Conservation (phyloP, 2,329 filamentous ascomycete species). For the Lecanicillium sp. region DNA sequence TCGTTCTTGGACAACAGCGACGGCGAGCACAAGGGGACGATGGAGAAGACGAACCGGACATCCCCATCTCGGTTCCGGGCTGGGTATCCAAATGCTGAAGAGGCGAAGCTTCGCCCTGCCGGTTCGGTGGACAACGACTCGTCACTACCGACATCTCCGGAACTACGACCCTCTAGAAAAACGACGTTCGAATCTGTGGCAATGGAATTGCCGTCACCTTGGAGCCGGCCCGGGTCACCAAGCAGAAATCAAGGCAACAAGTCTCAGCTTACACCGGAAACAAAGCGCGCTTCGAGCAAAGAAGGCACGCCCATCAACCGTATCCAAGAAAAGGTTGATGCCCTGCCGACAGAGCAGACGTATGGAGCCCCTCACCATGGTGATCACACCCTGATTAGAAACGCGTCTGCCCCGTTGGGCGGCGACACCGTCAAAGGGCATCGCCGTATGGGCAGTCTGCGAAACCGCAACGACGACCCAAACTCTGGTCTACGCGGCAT, state of each 20-base stretch:
- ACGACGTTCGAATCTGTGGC: conserved; percentile 51
- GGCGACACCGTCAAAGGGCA: conserved; percentile 45
- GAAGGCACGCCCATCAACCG: background rate
- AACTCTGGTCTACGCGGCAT: conserved; percentile 50
- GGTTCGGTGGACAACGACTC: conserved; percentile 39
- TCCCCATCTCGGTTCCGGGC: conserved; percentile 23
- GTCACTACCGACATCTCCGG: conserved; percentile 47
- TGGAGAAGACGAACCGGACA: conserved; percentile 18
- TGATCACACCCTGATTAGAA: conserved; percentile 20
- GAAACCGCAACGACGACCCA: conserved; percentile 30
- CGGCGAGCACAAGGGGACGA: conserved; percentile 27
- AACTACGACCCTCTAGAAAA: conserved; percentile 41
- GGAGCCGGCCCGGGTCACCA: conserved; percentile 59
- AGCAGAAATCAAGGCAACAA: conserved; percentile 29
- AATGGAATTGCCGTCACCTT: conserved; percentile 56
- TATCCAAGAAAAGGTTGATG: conserved; percentile 43
- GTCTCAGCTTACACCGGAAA: background rate
- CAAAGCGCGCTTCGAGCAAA: background rate
- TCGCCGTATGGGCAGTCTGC: conserved; percentile 44
- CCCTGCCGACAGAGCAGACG: conserved; percentile 13
- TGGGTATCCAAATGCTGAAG: conserved; percentile 43
- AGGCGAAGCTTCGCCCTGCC: conserved; percentile 33
- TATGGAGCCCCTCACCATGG: conserved; percentile 16
- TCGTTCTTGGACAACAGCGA: conserved; percentile 37
- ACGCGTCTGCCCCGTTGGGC: conserved; percentile 30